A percentile compares a stretch with the other conserved stretches of the same genome.
These are phyloP conservation scores for Thermothielavioides terrestris DNA, from an alignment of 495 filamentous ascomycete genomes.

Conservation along the genomic window DNA sequence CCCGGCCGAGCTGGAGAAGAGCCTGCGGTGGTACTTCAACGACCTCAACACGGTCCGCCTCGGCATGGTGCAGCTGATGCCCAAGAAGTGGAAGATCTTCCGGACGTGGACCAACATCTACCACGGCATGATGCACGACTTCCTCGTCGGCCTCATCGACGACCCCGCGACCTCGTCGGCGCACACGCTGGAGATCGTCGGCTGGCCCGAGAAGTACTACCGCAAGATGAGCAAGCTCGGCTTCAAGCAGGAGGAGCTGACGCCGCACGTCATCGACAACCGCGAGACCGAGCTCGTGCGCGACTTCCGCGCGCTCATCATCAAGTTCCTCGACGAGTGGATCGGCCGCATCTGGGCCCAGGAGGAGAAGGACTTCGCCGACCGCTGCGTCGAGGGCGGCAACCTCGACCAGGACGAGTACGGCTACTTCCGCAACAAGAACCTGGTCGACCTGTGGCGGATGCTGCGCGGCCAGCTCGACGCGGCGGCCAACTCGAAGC, in stretches of 20 bases:
- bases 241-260: conserved; percentile 59
- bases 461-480: conserved; percentile 90
- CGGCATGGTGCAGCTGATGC: conserved; percentile 82
- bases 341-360: conserved; percentile 80
- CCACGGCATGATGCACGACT: conserved; percentile 90
- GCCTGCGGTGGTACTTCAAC: conserved; percentile 91
- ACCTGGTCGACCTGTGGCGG: conserved; percentile 87
- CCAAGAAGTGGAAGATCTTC: conserved; percentile 96
- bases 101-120: conserved; percentile 83
- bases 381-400: conserved; percentile 58
- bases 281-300: conserved; percentile 81
- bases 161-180: conserved; percentile 67
- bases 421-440: conserved; percentile 81
- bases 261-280: conserved; percentile 77
- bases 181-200: conserved; percentile 80
- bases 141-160: conserved; percentile 69
- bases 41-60: conserved; percentile 86
- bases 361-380: conserved; percentile 70
- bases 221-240: conserved; percentile 89
- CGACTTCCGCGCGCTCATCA: conserved; percentile 89
- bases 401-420: conserved; percentile 79
- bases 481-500: conserved; percentile 69
- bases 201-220: conserved; percentile 94
- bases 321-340: conserved; percentile 93
- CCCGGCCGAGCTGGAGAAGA: conserved; percentile 75